phyloP scores from a whole-genome alignment of 2,329 filamentous ascomycete species.

The Trichoderma sp. region DNA sequence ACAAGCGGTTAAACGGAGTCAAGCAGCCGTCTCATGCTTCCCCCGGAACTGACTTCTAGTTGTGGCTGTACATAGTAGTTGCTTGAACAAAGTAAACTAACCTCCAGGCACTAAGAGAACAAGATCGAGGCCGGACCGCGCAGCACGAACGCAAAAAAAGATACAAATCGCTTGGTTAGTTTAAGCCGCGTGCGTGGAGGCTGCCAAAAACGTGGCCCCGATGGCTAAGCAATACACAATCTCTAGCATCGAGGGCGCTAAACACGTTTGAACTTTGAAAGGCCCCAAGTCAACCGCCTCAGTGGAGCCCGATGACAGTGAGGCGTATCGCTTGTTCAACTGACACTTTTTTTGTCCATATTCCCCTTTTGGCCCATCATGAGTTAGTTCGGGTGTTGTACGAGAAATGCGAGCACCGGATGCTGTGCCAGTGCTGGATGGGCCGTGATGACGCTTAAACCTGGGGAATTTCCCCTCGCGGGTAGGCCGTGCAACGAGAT shows the following conservation, averaged over 20 bases:
- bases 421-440: not conserved
- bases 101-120: not conserved
- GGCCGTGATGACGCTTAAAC: not conserved
- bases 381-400: not conserved
- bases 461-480: constrained; percentile 3
- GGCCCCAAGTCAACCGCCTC: not conserved
- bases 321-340: not conserved
- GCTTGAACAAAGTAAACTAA: not conserved
- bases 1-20: not conserved
- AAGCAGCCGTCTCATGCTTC: not conserved
- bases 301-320: not conserved
- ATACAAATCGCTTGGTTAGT: not conserved
- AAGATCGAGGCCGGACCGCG: not conserved
- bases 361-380: not conserved
- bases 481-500: constrained; percentile 8
- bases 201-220: not conserved
- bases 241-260: not conserved
- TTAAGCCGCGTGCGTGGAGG: not conserved
- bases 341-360: not conserved
- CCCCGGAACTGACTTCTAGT: not conserved
- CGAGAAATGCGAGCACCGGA: not conserved
- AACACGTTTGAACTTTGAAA: too few relatives aligned
- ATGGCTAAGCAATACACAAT: not conserved
- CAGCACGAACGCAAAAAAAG: not conserved
- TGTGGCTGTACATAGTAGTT: not conserved